Evolutionary conservation across 1,284 basidiomycete species (phyloP).

Genomic region (Xerocomus alliaceus): DNA sequence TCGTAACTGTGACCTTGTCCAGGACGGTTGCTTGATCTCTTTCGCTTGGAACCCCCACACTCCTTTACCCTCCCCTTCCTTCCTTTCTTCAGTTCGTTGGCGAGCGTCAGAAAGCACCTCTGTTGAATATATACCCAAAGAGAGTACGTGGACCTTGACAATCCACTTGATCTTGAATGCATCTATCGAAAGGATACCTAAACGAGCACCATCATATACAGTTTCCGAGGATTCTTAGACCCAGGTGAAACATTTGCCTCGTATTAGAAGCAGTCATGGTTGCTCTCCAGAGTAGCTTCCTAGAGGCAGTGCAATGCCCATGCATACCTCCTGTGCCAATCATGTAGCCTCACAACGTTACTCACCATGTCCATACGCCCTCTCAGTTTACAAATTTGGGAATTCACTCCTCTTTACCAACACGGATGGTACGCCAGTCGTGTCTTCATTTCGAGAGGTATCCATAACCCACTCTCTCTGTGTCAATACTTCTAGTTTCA

Average conservation of each 20-base stretch:
- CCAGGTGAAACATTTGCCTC: conserved; percentile 25
- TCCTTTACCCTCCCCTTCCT: conserved; percentile 16
- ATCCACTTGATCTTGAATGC: neutral
- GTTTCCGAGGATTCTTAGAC: neutral
- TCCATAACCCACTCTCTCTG: neutral
- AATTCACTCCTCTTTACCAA: neutral
- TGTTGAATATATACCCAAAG: neutral
- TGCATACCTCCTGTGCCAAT: neutral
- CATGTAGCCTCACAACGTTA: neutral
- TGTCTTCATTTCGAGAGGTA: neutral
- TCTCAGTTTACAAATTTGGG: neutral
- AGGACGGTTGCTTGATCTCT: too few species aligned
- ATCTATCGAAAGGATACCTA: neutral
- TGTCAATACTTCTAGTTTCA: neutral
- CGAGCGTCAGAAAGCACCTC: neutral
- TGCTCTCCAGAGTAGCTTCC: too few species aligned
- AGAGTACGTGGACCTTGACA: conserved; percentile 10
- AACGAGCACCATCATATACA: neutral
- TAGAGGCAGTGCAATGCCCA: neutral
- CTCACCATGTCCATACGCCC: conserved; percentile 9
- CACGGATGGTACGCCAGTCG: conserved; percentile 5
- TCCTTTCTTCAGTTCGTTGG: neutral
- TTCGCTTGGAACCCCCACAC: too few species aligned
- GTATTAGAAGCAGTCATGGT: neutral
- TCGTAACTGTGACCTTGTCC: too few species aligned